Evolutionary conservation across 352 stramenopile genomes (phyloP).

Genomic region (Pythium sukuiense): DNA sequence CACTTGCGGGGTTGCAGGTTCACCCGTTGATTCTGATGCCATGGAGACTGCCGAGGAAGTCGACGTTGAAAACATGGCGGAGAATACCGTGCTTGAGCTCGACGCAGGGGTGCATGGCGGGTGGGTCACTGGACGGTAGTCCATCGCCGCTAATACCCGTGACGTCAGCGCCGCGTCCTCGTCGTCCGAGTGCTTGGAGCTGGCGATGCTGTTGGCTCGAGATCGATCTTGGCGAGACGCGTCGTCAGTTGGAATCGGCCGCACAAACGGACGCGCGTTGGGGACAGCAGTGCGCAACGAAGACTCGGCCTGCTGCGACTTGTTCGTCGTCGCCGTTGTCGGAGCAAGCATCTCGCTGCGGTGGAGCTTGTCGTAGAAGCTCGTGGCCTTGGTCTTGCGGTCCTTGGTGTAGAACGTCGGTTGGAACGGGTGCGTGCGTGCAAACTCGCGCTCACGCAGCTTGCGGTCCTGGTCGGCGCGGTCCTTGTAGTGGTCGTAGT

Average conservation of each 20-base stretch:
- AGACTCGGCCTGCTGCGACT: constrained; percentile 32
- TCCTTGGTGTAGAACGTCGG: constrained; percentile 53
- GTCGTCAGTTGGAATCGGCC: constrained; percentile 45
- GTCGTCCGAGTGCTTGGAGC: constrained; percentile 35
- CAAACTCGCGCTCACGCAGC: constrained; percentile 60
- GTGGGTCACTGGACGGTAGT: constrained; percentile 14
- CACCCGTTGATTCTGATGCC: neutral
- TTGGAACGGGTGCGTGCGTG: constrained; percentile 61
- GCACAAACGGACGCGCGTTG: constrained; percentile 60
- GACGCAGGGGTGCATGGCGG: neutral
- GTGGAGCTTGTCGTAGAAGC: constrained; percentile 63
- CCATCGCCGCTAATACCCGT: constrained; percentile 52
- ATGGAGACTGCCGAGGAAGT: neutral
- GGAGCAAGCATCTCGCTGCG: constrained; percentile 17
- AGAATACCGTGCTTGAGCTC: neutral
- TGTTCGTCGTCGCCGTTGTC: neutral
- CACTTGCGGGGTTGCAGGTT: neutral
- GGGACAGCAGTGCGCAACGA: constrained; percentile 49
- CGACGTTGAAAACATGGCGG: neutral
- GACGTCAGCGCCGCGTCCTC: constrained; percentile 62
- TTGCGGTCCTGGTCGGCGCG: constrained; percentile 50
- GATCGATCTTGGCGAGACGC: constrained; percentile 13
- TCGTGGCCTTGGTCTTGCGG: constrained; percentile 33
- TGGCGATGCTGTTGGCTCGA: constrained; percentile 38
- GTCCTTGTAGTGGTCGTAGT: constrained; percentile 71